Base-by-base conservation (phyloP, 2,329 filamentous ascomycete genomes). In the Falciphora oryzae region DNA sequence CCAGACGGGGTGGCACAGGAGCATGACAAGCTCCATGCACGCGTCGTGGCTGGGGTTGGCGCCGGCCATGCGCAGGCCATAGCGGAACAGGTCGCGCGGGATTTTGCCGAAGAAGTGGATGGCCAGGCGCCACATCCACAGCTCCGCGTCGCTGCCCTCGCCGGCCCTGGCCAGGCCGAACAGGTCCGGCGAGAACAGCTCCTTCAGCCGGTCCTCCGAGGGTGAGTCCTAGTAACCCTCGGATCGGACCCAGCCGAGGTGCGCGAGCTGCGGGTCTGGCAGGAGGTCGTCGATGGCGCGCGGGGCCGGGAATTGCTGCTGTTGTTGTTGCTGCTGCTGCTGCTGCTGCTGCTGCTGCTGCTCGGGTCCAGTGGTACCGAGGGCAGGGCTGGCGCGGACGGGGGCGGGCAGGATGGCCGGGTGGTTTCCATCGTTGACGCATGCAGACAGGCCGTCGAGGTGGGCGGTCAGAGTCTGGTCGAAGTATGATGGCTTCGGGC, bases 1-100 rank as follows among this genome's bases (percentile, higher is more conserved):
- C 64, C 64, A 65, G 53, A 57, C 32, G 8, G 64, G 64, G 38
- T 65, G 64, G 38, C 35, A 59, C 16, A 65, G 32, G 32, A 65
- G 61, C 22, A 57, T 53, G 6, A 13, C n/a, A 3, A 65, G 60
- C 38, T 65, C 64, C 13, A 62, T 29, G n/a, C 56, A 61, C 11
- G 62, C 27, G 56, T 63, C 57, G 22, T 59, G 29, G 25, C 44
- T 22, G 18, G 50, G 53, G 59, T 44, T 64, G n/a, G 5, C 31
- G 18, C 31, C 57, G n/a, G 25, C 22, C 18, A 28, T 53, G 4
- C 63, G 58, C n/a, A 65, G 61, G 5, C 64, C 64, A 27, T 65
- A 65, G 8, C 64, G 61, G 53, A 62, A 65, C 29, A 65, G 64
- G 4, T 59, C 64, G 31, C 59, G 59, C n/a, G 61, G 60, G 18